Evolutionary conservation across 139 green algal species (phyloP).

Genomic region (Chlamydomonas sphaeroides): DNA sequence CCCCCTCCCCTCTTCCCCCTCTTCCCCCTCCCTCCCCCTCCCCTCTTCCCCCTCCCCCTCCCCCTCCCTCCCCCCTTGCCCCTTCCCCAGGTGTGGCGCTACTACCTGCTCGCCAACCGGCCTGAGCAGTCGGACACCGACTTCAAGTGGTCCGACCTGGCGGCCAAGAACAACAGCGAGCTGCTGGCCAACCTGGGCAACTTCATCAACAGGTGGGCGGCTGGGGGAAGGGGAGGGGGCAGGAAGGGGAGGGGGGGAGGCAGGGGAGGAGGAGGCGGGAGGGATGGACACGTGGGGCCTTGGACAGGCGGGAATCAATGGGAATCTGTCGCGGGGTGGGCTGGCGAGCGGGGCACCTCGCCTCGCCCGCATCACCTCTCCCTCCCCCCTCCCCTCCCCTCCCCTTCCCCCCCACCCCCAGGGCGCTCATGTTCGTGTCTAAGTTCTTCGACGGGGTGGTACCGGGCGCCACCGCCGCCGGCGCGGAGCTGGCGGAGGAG

Average conservation of each 20-base stretch:
- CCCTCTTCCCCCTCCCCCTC: neutral
- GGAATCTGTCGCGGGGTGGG: too few relatives aligned
- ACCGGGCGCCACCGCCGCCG: constrained; percentile 50
- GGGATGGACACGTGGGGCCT: neutral
- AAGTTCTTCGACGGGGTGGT: constrained; percentile 80
- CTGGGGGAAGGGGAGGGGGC: neutral
- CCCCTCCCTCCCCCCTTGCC: neutral
- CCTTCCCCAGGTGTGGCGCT: constrained; percentile 88
- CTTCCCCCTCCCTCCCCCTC: neutral
- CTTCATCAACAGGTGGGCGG: constrained; percentile 73
- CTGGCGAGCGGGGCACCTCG: too few relatives aligned
- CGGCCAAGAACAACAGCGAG: constrained; percentile 91
- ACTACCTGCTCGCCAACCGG: constrained; percentile 92
- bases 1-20: neutral
- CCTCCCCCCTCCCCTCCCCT: too few relatives aligned
- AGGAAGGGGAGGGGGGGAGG: neutral
- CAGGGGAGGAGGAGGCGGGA: neutral
- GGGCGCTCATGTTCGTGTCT: constrained; percentile 68
- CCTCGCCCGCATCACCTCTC: too few relatives aligned
- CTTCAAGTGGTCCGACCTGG: constrained; percentile 96
- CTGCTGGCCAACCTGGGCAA: constrained; percentile 96
- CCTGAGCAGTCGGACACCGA: constrained; percentile 69
- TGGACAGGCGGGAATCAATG: too few relatives aligned
- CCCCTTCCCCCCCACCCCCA: constrained; percentile 6
- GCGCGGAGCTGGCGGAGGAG: constrained; percentile 48